Evolutionary conservation across 805 yeast genomes (phyloP), one percentile per base, ranked within the genome.

Genomic region (Saccharomycopsis guyanensis): DNA sequence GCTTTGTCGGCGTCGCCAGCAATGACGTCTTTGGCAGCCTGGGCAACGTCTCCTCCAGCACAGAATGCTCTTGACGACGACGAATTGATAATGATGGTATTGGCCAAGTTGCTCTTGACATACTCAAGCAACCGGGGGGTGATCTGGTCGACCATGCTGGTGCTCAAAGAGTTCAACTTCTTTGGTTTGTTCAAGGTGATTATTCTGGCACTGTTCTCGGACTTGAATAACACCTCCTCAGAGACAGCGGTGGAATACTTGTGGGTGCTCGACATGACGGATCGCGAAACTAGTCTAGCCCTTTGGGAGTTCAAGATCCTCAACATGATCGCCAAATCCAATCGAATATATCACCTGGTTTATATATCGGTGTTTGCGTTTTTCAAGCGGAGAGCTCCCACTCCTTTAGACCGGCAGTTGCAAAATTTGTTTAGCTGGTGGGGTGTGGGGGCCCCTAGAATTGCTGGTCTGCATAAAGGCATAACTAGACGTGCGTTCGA

Each of bases 41-140:
- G 77, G 35, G 91, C 81, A 38, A 91, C 95, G 62, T 91, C 98
- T 24, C 97, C 98, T 41, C 98, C 98, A 27, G 97, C 95, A 64
- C 97, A 87, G 51, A 91, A 78, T 1, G 95, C 80, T 59, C 77
- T 78, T 20, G 78, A 69, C 24, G 73, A 75, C 6, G 63, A 65
- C 27, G 91, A 82, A 47, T 78, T 80, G 52, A 91, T 68, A 38
- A 93, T 70, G 33, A 91, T 66, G 46, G 86, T 59, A 52, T 80
- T 77, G 48, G 82, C 24, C 16, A 76, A 66, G 39, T 71, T 72
- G 16, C 87, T 77, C 59, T 84, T 83, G 43, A 86, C 70, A 65
- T 81, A 88, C 61, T 89, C 96, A 39, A 72, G 60, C 51, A 88
- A 66, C 33, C 95, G 75, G 19, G 93, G 87, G 32, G 75, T 68